Percentiles rank a stretch among this genome's conserved stretches.
Evolutionary conservation across 2,329 filamentous ascomycete species (phyloP).

Genomic region (Rachicladosporium sp.): DNA sequence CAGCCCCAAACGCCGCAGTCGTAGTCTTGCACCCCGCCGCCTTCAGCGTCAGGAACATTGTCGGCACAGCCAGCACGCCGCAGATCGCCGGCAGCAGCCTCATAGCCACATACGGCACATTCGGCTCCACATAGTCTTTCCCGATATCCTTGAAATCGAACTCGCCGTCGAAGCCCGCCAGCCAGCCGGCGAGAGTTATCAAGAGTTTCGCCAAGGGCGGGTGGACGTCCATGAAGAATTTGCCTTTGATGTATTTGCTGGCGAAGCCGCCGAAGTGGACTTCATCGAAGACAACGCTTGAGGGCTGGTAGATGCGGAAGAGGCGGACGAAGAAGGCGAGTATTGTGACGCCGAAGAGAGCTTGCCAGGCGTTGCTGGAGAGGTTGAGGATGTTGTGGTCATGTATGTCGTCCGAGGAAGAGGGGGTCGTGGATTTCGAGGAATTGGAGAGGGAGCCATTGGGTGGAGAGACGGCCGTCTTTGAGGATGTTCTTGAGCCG

Average conservation of each 20-base stretch:
- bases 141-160: constrained; percentile 99
- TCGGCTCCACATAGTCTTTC: constrained; percentile 92
- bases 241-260: constrained; percentile 97
- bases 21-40: constrained; percentile 77
- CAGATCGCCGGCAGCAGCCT: constrained; percentile 81
- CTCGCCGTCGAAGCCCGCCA: constrained; percentile 86
- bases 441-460: no score
- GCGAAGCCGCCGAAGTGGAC: constrained; percentile 98
- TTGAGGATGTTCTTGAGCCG: no score
- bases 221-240: constrained; percentile 99
- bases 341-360: constrained; percentile 59
- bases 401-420: constrained; percentile 65
- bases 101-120: constrained; percentile 96
- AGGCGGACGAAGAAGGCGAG: constrained; percentile 70
- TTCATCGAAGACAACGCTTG: constrained; percentile 96
- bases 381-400: constrained; percentile 90
- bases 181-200: constrained; percentile 85
- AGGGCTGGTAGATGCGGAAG: constrained; percentile 92
- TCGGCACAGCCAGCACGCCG: constrained; percentile 77
- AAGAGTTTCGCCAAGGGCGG: constrained; percentile 93
- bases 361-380: constrained; percentile 69
- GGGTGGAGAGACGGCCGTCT: no score
- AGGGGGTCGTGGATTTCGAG: constrained; percentile 35
- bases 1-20: constrained; percentile 71
- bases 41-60: constrained; percentile 91